Percentiles rank a stretch among this genome's conserved stretches.
Evolutionary conservation across 2,329 filamentous ascomycete species (phyloP).

Genomic region (Eurotiales sp.): DNA sequence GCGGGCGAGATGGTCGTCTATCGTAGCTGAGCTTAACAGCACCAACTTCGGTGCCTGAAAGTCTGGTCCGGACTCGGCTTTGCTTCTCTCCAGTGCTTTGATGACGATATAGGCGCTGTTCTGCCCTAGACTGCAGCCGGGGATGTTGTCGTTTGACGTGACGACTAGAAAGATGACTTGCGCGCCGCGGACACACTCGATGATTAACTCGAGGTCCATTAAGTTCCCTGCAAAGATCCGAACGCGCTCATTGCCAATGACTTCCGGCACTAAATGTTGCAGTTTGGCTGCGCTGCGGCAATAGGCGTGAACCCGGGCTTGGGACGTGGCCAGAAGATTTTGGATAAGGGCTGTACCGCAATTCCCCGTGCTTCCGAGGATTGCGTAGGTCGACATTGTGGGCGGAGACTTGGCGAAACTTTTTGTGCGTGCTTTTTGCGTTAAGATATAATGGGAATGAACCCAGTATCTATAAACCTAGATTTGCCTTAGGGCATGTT

Average conservation of each 20-base stretch:
- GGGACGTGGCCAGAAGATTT: slow-evolving; percentile 32
- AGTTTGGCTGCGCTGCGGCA: slow-evolving; percentile 45
- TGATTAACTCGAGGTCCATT: slow-evolving; percentile 36
- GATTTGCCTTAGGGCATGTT: too few relatives aligned
- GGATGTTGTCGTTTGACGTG: slow-evolving; percentile 44
- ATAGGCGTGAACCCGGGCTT: slow-evolving; percentile 39
- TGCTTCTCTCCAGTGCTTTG: slow-evolving; percentile 30
- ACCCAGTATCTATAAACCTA: too few relatives aligned
- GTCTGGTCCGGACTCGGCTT: background rate
- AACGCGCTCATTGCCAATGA: slow-evolving; percentile 30
- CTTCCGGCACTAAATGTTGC: slow-evolving; percentile 28
- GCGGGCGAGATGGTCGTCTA: slow-evolving; percentile 18
- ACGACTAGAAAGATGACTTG: slow-evolving; percentile 41
- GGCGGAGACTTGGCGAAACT: too few relatives aligned
- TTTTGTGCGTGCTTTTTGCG: too few relatives aligned
- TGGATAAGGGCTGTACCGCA: slow-evolving; percentile 42
- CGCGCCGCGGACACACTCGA: slow-evolving; percentile 32
- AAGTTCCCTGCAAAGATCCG: slow-evolving; percentile 43
- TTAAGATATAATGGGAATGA: too few relatives aligned
- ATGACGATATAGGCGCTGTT: slow-evolving; percentile 38
- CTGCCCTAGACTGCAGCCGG: slow-evolving; percentile 35
- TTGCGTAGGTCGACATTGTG: slow-evolving; percentile 41
- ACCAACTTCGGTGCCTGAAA: slow-evolving; percentile 37
- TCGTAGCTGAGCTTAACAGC: slow-evolving; percentile 42
- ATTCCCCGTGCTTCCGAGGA: slow-evolving; percentile 45